phyloP scores from a whole-genome alignment of 2,329 filamentous ascomycete genomes.

The Macroventuria anomochaeta region DNA sequence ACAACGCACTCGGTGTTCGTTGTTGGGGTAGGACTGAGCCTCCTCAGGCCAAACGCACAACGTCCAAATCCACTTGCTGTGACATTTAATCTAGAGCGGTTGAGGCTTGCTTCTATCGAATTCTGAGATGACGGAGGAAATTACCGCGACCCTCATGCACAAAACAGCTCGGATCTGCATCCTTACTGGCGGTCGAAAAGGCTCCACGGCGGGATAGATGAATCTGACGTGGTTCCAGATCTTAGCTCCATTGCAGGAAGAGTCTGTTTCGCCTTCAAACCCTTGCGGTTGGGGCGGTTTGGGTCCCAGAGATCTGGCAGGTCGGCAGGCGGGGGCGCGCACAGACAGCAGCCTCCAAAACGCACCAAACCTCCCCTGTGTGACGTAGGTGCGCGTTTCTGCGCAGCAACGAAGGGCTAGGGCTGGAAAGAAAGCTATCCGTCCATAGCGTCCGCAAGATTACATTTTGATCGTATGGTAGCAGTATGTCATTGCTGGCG shows the following conservation, averaged over 20 bases:
- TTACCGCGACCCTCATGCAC: background rate
- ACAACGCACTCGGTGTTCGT: background rate
- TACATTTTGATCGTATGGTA: background rate
- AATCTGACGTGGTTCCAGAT: slow-evolving; percentile 14
- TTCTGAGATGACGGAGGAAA: background rate
- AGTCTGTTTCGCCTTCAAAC: background rate
- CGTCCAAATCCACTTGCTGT: background rate
- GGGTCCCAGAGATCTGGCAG: slow-evolving; percentile 12
- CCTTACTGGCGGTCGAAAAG: background rate
- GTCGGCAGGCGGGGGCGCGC: background rate
- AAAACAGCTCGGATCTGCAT: background rate
- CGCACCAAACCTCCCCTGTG: background rate
- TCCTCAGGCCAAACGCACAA: no score
- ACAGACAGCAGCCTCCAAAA: background rate
- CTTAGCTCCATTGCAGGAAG: slow-evolving; percentile 10
- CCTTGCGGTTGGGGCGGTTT: slow-evolving; percentile 9
- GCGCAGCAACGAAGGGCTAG: background rate
- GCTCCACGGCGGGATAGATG: slow-evolving; percentile 15
- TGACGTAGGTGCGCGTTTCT: slow-evolving; percentile 9
- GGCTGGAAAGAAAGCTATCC: background rate
- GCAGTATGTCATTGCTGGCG: background rate
- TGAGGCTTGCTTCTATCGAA: background rate
- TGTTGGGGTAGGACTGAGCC: no score
- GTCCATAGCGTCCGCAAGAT: background rate
- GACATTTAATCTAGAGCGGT: background rate